phyloP scores from a whole-genome alignment of 139 green algal species.

The Coccomyxa sp. region DNA sequence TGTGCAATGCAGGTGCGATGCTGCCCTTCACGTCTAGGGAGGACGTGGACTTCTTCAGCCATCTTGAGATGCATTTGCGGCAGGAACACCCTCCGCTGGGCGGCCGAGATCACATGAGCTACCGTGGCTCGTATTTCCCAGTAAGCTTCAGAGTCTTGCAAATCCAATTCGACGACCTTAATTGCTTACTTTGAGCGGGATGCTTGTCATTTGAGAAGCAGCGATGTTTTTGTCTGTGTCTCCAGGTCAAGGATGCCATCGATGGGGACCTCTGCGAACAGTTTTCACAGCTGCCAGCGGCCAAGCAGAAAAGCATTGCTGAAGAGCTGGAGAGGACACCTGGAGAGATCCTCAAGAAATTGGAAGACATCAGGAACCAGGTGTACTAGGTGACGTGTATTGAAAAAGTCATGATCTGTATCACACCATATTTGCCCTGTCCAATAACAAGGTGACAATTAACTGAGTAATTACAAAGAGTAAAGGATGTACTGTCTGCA shows the following conservation, averaged over 20 bases:
- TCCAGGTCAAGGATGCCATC: slow-evolving; percentile 77
- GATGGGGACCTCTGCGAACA: slow-evolving; percentile 97
- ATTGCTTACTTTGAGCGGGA: no score
- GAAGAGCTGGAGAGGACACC: slow-evolving; percentile 87
- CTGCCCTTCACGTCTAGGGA: slow-evolving; percentile 81
- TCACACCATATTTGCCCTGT: no score
- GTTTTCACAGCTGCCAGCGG: slow-evolving; percentile 61
- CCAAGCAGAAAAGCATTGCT: slow-evolving; percentile 81
- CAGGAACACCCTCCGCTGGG: slow-evolving; percentile 86
- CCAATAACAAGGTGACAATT: no score
- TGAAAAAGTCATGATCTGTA: no score
- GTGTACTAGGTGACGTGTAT: slow-evolving; percentile 28
- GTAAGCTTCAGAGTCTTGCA: background rate
- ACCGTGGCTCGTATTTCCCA: slow-evolving; percentile 83
- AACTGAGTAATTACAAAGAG: no score
- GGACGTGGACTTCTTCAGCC: slow-evolving; percentile 96
- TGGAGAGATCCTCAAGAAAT: slow-evolving; percentile 95
- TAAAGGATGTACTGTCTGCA: no score
- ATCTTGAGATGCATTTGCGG: slow-evolving; percentile 99
- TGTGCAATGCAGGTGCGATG: slow-evolving; percentile 47
- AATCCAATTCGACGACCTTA: no score
- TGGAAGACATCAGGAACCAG: slow-evolving; percentile 91
- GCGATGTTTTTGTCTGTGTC: background rate
- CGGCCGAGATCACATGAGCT: slow-evolving; percentile 91
- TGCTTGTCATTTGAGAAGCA: no score